These are phyloP conservation scores for Penicillium alfredii DNA, from an alignment of 495 filamentous ascomycete species.

Conservation along the genomic window DNA sequence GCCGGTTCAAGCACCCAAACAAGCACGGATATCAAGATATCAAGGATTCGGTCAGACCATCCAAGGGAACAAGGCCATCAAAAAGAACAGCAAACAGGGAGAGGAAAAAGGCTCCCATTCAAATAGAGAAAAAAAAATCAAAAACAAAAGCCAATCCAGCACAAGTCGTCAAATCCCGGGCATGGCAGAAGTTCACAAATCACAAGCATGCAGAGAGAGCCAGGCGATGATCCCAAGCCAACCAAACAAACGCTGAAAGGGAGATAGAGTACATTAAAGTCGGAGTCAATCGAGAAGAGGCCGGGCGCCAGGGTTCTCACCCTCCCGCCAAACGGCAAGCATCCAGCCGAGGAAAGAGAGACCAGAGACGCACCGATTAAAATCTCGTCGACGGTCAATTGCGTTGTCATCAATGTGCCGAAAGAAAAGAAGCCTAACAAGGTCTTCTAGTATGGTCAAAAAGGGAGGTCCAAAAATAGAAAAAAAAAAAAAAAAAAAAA, in stretches of 20 bases:
- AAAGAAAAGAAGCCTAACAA: slow-evolving; percentile 16
- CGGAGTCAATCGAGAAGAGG: slow-evolving; percentile 18
- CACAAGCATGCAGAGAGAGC: slow-evolving; percentile 11
- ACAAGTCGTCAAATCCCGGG: slow-evolving; percentile 22
- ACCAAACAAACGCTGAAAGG: slow-evolving; percentile 30
- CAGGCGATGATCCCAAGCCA: slow-evolving; percentile 20
- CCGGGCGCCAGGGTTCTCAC: slow-evolving; percentile 4
- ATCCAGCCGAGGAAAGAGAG: not conserved
- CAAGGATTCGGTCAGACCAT: slow-evolving; percentile 16
- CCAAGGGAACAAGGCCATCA: slow-evolving; percentile 11
- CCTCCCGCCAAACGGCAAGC: too few species aligned
- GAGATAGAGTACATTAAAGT: slow-evolving; percentile 33
- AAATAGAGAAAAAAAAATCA: slow-evolving; percentile 11
- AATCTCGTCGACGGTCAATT: slow-evolving; percentile 13
- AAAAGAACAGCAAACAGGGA: slow-evolving; percentile 11
- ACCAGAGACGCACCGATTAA: slow-evolving; percentile 19
- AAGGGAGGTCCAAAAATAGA: slow-evolving; percentile 16
- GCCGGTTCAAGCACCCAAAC: slow-evolving; percentile 35
- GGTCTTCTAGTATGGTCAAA: slow-evolving; percentile 20
- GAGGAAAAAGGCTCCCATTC: too few species aligned
- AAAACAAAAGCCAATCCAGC: slow-evolving; percentile 13
- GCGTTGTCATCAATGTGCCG: slow-evolving; percentile 23
- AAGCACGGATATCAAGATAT: slow-evolving; percentile 43
- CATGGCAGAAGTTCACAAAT: slow-evolving; percentile 10
- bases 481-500: slow-evolving; percentile 13